Percentiles rank a stretch among this genome's conserved stretches.
Conservation (phyloP, 129 eudicot species). For the Helianthus annuus region HanXRQr2.0-SUNRISE NC_035440.2:1729459-1729958, state of each 20-base stretch:
- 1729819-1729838: neutral
- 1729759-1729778: neutral
- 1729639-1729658: slow-evolving; percentile 43
- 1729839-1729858: too few relatives aligned
- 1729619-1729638: slow-evolving; percentile 56
- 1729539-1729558: slow-evolving; percentile 41
- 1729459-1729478: neutral
- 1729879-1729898: too few relatives aligned
- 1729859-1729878: too few relatives aligned
- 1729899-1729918: too few relatives aligned
- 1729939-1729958: too few relatives aligned
- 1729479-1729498: slow-evolving; percentile 16
- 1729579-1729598: slow-evolving; percentile 71
- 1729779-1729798: too few relatives aligned
- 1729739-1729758: neutral
- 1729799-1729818: neutral
- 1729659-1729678: slow-evolving; percentile 68
- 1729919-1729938: too few relatives aligned
- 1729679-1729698: slow-evolving; percentile 78
- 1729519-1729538: slow-evolving; percentile 27
- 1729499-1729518: slow-evolving; percentile 10
- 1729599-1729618: slow-evolving; percentile 65
- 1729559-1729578: slow-evolving; percentile 74
- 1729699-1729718: slow-evolving; percentile 84
- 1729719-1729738: slow-evolving; percentile 6